phyloP scores from a whole-genome alignment of 2,329 filamentous ascomycete species.

The Calonectria ilicicola region DNA sequence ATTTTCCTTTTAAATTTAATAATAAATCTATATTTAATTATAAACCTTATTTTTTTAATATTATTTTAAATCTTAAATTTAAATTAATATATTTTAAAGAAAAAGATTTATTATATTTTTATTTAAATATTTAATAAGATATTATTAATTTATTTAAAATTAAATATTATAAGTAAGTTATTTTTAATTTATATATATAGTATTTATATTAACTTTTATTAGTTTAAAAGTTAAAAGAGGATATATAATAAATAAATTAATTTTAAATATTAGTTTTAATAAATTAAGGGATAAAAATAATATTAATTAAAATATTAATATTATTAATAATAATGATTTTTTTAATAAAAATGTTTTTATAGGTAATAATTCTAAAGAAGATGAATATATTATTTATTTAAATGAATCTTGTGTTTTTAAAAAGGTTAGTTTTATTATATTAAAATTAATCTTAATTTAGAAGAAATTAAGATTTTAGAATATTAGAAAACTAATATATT shows the following conservation, averaged over 20 bases:
- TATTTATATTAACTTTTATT: no score
- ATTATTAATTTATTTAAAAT: background rate
- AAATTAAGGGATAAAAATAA: background rate
- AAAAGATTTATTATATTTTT: background rate
- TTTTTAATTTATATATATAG: no score
- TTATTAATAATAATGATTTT: background rate
- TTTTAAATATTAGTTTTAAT: background rate
- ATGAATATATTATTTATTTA: background rate
- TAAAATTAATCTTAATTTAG: background rate
- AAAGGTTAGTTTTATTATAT: background rate
- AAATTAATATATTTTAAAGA: background rate
- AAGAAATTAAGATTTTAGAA: no score
- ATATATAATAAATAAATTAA: background rate
- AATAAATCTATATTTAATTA: background rate
- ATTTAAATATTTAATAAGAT: background rate
- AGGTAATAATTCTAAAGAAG: background rate
- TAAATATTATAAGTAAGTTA: background rate
- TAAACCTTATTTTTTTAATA: background rate
- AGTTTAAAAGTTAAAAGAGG: background rate
- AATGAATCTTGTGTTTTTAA: background rate
- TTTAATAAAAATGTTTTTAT: background rate
- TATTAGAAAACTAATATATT: background rate
- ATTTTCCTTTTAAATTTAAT: background rate
- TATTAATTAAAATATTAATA: no score
- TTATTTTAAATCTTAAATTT: background rate